Conservation (phyloP, 1,139 yeast species). For the Kodamaea sp. region DNA sequence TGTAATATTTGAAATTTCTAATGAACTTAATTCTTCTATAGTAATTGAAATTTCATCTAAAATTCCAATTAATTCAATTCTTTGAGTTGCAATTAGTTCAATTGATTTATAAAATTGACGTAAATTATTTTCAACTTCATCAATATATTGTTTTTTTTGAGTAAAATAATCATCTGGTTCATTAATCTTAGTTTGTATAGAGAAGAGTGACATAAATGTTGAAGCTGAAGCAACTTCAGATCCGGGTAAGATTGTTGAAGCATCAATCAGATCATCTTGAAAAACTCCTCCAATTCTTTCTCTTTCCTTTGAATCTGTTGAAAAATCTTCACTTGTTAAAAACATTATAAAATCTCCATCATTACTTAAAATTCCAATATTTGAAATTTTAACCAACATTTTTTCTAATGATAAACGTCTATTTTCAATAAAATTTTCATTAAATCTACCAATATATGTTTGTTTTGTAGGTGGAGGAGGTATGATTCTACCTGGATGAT, state of each 20-base stretch:
- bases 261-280: constrained; percentile 21
- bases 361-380: constrained; percentile 51
- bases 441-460: constrained; percentile 77
- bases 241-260: constrained; percentile 17
- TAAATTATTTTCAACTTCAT: constrained; percentile 69
- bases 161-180: constrained; percentile 81
- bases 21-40: constrained; percentile 65
- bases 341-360: constrained; percentile 80
- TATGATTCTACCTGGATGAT: constrained; percentile 84
- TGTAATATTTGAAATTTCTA: constrained; percentile 72
- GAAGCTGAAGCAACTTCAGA: constrained; percentile 16
- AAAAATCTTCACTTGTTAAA: constrained; percentile 69
- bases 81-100: constrained; percentile 70
- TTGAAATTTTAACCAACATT: constrained; percentile 72
- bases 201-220: constrained; percentile 63
- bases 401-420: constrained; percentile 83
- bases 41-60: constrained; percentile 49
- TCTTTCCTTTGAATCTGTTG: constrained; percentile 59
- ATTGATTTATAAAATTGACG: constrained; percentile 66
- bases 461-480: constrained; percentile 99
- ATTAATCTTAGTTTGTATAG: constrained; percentile 55
- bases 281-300: constrained; percentile 39
- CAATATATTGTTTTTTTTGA: constrained; percentile 66
- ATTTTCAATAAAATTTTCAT: constrained; percentile 82
- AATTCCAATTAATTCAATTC: constrained; percentile 61